phyloP scores from a whole-genome alignment of 805 yeast genomes.

The Millerozyma miso region DNA sequence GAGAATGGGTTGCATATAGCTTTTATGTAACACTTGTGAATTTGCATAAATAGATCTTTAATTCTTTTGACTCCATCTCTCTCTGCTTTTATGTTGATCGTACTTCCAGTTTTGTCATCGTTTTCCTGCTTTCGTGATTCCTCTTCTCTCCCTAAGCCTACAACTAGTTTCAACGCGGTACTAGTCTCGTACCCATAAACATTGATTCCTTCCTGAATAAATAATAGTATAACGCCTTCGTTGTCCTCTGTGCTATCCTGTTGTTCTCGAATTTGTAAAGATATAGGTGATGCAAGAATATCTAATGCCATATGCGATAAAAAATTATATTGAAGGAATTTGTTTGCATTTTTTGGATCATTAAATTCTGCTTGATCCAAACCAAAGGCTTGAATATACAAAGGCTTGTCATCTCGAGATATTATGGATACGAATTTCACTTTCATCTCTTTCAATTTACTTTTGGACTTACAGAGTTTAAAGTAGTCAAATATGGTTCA shows the following conservation, averaged over 20 bases:
- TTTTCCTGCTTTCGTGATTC: slow-evolving; percentile 1
- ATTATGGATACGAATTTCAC: slow-evolving; percentile 56
- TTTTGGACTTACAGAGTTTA: no score
- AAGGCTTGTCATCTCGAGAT: slow-evolving; percentile 54
- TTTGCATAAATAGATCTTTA: slow-evolving; percentile 23
- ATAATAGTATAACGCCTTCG: slow-evolving; percentile 42
- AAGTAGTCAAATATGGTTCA: no score
- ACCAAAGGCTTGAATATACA: slow-evolving; percentile 55
- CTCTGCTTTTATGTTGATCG: background rate
- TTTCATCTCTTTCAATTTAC: slow-evolving; percentile 2
- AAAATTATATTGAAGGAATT: slow-evolving; percentile 59
- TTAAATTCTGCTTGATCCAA: slow-evolving; percentile 12
- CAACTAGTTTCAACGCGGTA: slow-evolving; percentile 62
- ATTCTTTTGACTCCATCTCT: slow-evolving; percentile 9
- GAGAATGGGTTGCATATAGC: slow-evolving; percentile 63
- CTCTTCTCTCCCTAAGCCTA: slow-evolving; percentile 37
- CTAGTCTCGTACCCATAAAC: slow-evolving; percentile 68
- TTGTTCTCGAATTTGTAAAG: slow-evolving; percentile 35
- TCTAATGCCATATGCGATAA: slow-evolving; percentile 75
- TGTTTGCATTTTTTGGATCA: slow-evolving; percentile 30
- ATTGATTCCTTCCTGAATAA: slow-evolving; percentile 62
- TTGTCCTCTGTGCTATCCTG: slow-evolving; percentile 20
- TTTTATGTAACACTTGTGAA: slow-evolving; percentile 53
- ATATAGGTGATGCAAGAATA: slow-evolving; percentile 53
- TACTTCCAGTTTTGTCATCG: background rate